Base-by-base conservation (phyloP, 2,329 filamentous ascomycete genomes). In the Trichoderma atrobrunneum region DNA sequence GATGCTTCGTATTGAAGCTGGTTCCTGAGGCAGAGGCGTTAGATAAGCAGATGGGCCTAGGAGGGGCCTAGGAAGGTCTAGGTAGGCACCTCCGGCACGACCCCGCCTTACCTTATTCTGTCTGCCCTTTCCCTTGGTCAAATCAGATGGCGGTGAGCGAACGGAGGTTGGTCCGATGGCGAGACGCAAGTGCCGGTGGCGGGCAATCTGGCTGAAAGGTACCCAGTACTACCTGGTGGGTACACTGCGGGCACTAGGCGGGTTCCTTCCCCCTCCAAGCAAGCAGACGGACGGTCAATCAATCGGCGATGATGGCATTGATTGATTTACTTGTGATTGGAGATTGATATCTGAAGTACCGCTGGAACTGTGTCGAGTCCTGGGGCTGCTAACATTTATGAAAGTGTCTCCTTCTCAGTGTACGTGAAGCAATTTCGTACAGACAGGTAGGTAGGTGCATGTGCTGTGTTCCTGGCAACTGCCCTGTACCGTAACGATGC, bases 161-260 rank as follows among this genome's bases (percentile, higher is more conserved):
- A 30, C 66, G 67, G 67, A 62, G 48, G 6, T 30, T 32, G 60
- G 57, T 54, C 57, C 57, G 67, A 70, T 70, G 57, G 51, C 39
- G 28, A 54, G 67, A 70, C 67, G 57, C 67, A 70, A 70, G 67
- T 70, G 57, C 67, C 67, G 67, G 54, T 70, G 57, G 67, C 67
- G 32, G 57, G 67, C 67, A 62, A 36, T 62, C 26, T 70, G 57
- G 56, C 57, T 39, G 28, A 62, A 62, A 61, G 43, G 43, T 43
- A 61, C 36, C 24, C 12, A 24, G 43, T 28, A 51, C 18, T 21
- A 6, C 54, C 54, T 28, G 56, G 67, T 62, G 57, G 67, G 57
- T 26, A 62, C 57, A 14, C 36, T 67, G 24, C 54, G 64, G 64
- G 64, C 64, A 59, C 64, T 67, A 67, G 3, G 56, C 28, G 26